A percentile compares a stretch with the other conserved stretches of the same genome.
Conservation (phyloP, 2,329 filamentous ascomycete genomes). For the Cytospora piceicola region DNA sequence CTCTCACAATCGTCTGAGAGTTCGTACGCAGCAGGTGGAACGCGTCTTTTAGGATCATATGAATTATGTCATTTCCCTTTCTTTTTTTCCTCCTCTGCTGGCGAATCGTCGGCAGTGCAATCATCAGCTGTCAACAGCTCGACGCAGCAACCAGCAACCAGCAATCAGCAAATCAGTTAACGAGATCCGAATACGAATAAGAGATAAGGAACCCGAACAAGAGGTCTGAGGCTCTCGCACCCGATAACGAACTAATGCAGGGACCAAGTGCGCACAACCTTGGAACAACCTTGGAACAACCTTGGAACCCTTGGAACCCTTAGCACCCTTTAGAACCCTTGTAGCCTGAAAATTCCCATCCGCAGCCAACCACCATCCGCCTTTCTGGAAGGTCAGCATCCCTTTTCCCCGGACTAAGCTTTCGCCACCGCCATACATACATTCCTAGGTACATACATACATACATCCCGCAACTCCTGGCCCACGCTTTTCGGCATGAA, state of each 20-base stretch:
- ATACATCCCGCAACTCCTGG: too few relatives aligned
- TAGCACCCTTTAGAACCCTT: too few relatives aligned
- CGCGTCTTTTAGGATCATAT: not conserved
- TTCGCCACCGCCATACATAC: not conserved
- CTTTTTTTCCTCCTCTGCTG: too few relatives aligned
- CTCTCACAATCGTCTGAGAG: slow-evolving; percentile 13
- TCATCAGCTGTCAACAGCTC: slow-evolving; percentile 3
- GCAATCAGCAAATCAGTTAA: too few relatives aligned
- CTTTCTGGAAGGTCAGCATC: slow-evolving; percentile 2
- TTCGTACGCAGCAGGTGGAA: not conserved
- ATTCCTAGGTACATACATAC: too few relatives aligned
- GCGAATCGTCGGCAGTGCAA: not conserved
- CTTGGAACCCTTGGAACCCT: not conserved
- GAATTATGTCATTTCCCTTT: too few relatives aligned
- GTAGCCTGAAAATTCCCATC: not conserved
- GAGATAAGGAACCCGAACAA: slow-evolving; percentile 21
- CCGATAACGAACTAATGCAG: slow-evolving; percentile 8
- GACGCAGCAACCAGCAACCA: not conserved
- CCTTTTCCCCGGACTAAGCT: not conserved
- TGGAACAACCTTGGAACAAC: not conserved
- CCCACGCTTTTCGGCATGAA: not conserved
- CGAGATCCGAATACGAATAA: slow-evolving; percentile 28
- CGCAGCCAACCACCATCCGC: not conserved
- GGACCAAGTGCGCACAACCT: not conserved
- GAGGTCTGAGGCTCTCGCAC: slow-evolving; percentile 2